Conservation (phyloP, 352 stramenopile species). For the Blastocystis sp. region DNA sequence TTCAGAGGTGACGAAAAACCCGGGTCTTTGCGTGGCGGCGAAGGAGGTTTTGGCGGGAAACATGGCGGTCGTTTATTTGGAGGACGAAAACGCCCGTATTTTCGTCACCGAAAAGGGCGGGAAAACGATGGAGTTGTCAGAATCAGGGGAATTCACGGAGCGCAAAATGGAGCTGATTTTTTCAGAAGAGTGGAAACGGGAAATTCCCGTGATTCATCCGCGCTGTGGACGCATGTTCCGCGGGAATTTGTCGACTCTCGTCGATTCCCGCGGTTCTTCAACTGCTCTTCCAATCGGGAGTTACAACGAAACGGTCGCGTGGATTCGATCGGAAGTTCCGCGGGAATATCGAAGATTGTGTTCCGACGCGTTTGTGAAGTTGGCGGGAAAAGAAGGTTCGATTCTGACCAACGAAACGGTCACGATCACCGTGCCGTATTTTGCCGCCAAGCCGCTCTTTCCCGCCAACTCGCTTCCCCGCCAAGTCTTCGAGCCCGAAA, state of each 20-base stretch:
- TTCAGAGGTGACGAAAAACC: no score
- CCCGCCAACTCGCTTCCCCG: not conserved
- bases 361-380: not conserved
- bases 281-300: no score
- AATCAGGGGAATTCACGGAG: not conserved
- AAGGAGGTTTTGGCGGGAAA: not conserved
- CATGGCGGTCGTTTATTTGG: not conserved
- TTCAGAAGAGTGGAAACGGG: not conserved
- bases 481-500: not conserved
- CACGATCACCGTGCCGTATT: not conserved
- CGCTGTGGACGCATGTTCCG: not conserved
- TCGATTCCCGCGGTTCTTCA: not conserved
- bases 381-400: not conserved
- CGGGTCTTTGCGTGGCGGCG: no score
- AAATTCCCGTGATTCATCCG: not conserved
- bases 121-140: not conserved
- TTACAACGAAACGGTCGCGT: no score
- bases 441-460: not conserved
- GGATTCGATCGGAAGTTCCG: not conserved
- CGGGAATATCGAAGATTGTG: not conserved
- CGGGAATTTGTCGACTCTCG: not conserved
- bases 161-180: not conserved
- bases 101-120: not conserved
- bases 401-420: not conserved
- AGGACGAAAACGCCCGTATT: not conserved